Evolutionary conservation across 2,329 filamentous ascomycete species (phyloP).

Genomic region (Colletotrichum brevisporum): DNA sequence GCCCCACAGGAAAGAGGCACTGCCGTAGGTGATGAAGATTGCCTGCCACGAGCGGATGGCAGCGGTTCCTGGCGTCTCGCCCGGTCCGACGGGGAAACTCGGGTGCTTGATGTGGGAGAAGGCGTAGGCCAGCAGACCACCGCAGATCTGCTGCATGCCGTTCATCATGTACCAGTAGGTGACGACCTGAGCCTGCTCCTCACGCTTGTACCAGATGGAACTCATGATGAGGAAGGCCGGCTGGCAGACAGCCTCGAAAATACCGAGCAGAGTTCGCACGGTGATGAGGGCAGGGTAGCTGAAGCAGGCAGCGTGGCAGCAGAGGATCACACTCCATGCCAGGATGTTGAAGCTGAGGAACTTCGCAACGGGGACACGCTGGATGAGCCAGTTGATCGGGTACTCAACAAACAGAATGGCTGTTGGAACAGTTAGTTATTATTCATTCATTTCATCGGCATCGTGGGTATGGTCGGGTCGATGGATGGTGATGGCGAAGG

Average conservation of each 20-base stretch:
- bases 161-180: constrained; percentile 51
- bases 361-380: constrained; percentile 55
- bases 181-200: constrained; percentile 50
- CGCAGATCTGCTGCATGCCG: constrained; percentile 54
- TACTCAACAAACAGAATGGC: constrained; percentile 59
- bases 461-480: not conserved
- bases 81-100: constrained; percentile 15
- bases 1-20: constrained; percentile 51
- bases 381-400: constrained; percentile 55
- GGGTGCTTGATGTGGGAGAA: constrained; percentile 48
- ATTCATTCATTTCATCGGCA: not conserved
- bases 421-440: not conserved
- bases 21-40: constrained; percentile 58
- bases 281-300: constrained; percentile 56
- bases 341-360: constrained; percentile 55
- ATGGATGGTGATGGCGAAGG: not conserved
- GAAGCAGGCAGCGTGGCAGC: constrained; percentile 29
- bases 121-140: constrained; percentile 56
- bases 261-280: constrained; percentile 58
- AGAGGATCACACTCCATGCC: constrained; percentile 53
- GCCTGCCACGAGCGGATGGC: constrained; percentile 55
- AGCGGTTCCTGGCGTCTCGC: constrained; percentile 41
- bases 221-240: constrained; percentile 60
- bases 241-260: constrained; percentile 60
- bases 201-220: constrained; percentile 49